Evolutionary conservation across 441 rosid genomes (phyloP), one percentile per base, ranked within the genome.

Genomic region (Populus trichocarpa): DNA sequence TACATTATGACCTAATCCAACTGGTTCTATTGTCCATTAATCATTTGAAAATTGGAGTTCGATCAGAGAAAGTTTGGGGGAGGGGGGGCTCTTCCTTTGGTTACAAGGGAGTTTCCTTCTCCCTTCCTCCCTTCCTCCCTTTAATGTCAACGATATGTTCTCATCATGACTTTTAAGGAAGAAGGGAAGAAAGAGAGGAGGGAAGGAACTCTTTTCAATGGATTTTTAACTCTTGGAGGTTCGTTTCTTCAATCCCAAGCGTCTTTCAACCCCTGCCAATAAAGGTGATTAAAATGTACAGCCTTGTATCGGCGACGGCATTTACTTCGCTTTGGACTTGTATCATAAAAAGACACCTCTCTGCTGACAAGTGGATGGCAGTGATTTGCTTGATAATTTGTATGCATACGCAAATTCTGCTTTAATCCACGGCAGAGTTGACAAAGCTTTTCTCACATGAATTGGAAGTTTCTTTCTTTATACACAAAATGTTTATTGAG

Each of bases 391-490:
- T 22, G 64, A 70, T 11, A 67, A 70, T 11, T 4, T 38, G 13
- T 33, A 16, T 20, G 18, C 3, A 64, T 57, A 30, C 69, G 61
- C 22, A 67, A 64, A 46, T 42, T 50, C 22, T 57, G 57, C 75
- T 68, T 66, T 74, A 67, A 78, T 72, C 77, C 69, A 76, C 78
- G 79, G 18, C 26, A 32, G 36, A 73, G 73, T 61, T 35, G 79
- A 72, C 75, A 35, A 30, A 20, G 67, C 67, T 72, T 40, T 28
- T 72, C 78, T 72, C 78, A 53, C 76, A 76, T 74, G 69, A 81
- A 61, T 70, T 78, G 88, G 85, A 83, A 81, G 86, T 78, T 84
- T 82, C 87, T 82, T 69, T 40, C 82, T 80, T 79, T 79, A 67
- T 30, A 50, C 81, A 67, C 36, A 64, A 80, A 78, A 77, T 78